Evolutionary conservation across 2,329 filamentous ascomycete species (phyloP).

Genomic region (Coniochaeta sp.): DNA sequence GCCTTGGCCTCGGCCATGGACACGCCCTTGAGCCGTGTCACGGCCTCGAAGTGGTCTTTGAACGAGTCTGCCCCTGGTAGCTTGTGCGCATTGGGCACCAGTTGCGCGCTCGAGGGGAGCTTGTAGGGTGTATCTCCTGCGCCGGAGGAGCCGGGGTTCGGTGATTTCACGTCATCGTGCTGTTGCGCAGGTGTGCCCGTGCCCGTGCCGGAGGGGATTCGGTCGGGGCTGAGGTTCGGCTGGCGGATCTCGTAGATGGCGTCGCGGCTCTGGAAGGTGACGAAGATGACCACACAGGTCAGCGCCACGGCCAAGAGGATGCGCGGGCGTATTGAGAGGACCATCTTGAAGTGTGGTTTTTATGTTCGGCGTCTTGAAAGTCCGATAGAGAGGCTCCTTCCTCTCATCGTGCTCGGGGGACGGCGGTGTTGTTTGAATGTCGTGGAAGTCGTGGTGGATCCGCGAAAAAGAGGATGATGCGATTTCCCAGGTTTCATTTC

Average conservation of each 20-base stretch:
- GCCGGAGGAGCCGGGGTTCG: too few species aligned
- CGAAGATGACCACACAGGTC: neutral
- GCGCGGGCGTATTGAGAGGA: neutral
- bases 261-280: neutral
- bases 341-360: too few species aligned
- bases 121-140: neutral
- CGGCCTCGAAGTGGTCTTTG: constrained; percentile 5
- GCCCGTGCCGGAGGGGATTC: neutral
- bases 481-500: too few species aligned
- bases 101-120: constrained; percentile 1
- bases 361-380: too few species aligned
- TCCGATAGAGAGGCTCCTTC: too few species aligned
- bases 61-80: constrained; percentile 7
- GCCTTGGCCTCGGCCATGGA: constrained; percentile 7
- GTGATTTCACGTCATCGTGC: neutral
- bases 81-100: constrained; percentile 5
- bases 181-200: too few species aligned
- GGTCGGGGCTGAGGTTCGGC: neutral
- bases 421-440: too few species aligned
- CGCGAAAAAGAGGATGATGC: too few species aligned
- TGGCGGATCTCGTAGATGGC: neutral
- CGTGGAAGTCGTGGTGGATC: too few species aligned
- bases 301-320: neutral
- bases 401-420: too few species aligned
- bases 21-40: constrained; percentile 3